A percentile compares a stretch with the other conserved stretches of the same genome.
phyloP scores from a whole-genome alignment of 371 early-diverging fungal species.

The Rhizopus sp. region DNA sequence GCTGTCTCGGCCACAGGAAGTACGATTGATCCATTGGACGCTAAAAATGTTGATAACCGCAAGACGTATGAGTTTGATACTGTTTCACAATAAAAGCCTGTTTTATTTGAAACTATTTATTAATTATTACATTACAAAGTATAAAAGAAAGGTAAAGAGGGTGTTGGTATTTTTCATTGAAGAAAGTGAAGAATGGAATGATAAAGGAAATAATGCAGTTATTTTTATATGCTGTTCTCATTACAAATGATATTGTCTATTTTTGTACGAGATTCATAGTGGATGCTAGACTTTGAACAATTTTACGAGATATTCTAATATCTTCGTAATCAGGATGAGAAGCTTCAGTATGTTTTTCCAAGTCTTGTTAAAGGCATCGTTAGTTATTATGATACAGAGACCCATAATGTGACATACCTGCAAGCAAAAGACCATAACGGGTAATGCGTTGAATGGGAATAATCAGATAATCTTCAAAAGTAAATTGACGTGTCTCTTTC shows the following conservation, averaged over 20 bases:
- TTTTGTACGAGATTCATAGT: slow-evolving; percentile 49
- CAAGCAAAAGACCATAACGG: slow-evolving; percentile 40
- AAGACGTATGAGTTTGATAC: slow-evolving; percentile 28
- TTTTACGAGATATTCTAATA: slow-evolving; percentile 32
- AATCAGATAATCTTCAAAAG: slow-evolving; percentile 38
- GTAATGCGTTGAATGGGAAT: slow-evolving; percentile 47
- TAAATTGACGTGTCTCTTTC: slow-evolving; percentile 41
- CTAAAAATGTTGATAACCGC: slow-evolving; percentile 31
- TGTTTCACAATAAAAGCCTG: slow-evolving; percentile 8
- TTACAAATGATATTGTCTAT: slow-evolving; percentile 4
- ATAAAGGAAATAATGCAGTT: no score
- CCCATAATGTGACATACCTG: slow-evolving; percentile 23
- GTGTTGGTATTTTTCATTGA: background rate
- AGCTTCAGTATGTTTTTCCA: slow-evolving; percentile 43
- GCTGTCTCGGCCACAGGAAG: background rate
- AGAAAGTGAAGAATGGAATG: background rate
- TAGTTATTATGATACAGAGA: background rate
- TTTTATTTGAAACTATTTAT: background rate
- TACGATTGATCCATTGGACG: slow-evolving; percentile 34
- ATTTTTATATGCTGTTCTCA: no score
- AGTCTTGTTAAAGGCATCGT: slow-evolving; percentile 21
- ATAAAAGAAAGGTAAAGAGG: background rate
- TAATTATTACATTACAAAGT: background rate
- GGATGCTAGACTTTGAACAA: slow-evolving; percentile 35
- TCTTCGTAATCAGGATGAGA: slow-evolving; percentile 39